These are phyloP conservation scores for Ceratobasidium sp. DNA, from an alignment of 1,284 basidiomycete species.

Conservation along the genomic window DNA sequence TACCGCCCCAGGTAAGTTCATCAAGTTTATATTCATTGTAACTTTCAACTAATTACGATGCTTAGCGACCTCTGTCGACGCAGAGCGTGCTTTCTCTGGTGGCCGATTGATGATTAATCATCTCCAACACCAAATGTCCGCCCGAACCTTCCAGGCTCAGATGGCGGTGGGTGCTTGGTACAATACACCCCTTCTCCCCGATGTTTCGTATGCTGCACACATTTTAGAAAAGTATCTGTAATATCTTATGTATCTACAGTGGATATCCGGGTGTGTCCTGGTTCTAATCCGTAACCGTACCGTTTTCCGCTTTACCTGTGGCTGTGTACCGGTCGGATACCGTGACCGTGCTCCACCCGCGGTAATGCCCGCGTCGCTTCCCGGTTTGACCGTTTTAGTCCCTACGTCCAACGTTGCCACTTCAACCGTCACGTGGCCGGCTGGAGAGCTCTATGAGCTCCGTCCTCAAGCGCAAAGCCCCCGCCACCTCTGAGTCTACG, in stretches of 20 bases:
- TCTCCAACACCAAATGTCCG: slow-evolving; percentile 16
- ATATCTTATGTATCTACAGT: no score
- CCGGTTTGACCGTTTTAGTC: no score
- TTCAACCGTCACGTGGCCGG: no score
- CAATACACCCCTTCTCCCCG: not conserved
- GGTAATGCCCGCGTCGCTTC: no score
- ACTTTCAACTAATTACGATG: not conserved
- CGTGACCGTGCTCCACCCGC: no score
- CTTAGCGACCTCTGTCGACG: slow-evolving; percentile 12
- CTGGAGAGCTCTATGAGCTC: no score
- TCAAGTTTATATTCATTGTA: rapidly evolving
- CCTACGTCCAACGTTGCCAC: no score
- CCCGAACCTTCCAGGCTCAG: slow-evolving; percentile 5
- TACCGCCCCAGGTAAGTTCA: slow-evolving; percentile 4
- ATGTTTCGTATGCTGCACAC: not conserved
- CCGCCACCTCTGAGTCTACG: not conserved
- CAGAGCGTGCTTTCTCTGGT: not conserved
- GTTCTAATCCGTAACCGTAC: no score
- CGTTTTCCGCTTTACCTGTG: no score
- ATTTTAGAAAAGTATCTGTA: no score
- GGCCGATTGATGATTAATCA: slow-evolving; percentile 6
- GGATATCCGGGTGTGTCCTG: no score
- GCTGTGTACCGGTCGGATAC: no score
- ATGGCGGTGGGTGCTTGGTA: slow-evolving; percentile 15
- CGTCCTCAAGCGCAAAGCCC: not conserved